Base-by-base conservation (phyloP, 1,284 basidiomycete species). In the Hypsizygus ulmarius region DNA sequence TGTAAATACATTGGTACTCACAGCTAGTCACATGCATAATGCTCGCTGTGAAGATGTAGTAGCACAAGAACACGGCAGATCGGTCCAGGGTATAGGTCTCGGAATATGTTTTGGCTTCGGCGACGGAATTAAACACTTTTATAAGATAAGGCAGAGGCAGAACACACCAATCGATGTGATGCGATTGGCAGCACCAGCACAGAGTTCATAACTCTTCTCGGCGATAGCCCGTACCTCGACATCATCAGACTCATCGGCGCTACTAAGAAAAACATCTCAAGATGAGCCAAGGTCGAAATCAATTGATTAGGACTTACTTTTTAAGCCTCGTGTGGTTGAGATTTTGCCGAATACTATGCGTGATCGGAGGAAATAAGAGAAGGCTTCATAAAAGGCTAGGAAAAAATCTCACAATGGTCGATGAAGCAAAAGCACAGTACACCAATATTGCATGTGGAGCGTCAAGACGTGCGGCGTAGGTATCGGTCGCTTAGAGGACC, bases 401-500 rank as follows among this genome's bases (percentile, higher is more conserved):
- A 41, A 43, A 30, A 45, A 50, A 33, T 72, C 87, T 71, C 61
- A 90, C 87, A 90, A 92, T 3, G 90, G 90, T 12, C 91, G 78
- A 64, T 93, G 87, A 27, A 93, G 68, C 25, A 93, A 65, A 27
- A 93, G 67, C 14, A 88, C 80, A 2, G 87, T 80, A 59, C 85
- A 88, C 87, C 90, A 93, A 60, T 92, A 93, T 60, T 90, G 84
- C 80, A 91, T 86, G 60, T 93, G 90, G 35, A 93, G 69, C 25
- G 83, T 84, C 43, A 92, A 66, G 19, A 91, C 69, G 58, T 90
- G 83, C 2, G 85, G 84, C 0, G 77, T 69, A 15, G 78, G 71
- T 28, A 68, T 61, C 11, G 63, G 61, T 33, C 63, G 65, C 56
- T 70, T 76, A 42, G 62, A 60, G 11, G 66, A 69, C 29, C 73